Evolutionary conservation across 192 early-diverging fungal species (phyloP), one percentile per base, ranked within the genome.

Genomic region (Coemansia javaensis): DNA sequence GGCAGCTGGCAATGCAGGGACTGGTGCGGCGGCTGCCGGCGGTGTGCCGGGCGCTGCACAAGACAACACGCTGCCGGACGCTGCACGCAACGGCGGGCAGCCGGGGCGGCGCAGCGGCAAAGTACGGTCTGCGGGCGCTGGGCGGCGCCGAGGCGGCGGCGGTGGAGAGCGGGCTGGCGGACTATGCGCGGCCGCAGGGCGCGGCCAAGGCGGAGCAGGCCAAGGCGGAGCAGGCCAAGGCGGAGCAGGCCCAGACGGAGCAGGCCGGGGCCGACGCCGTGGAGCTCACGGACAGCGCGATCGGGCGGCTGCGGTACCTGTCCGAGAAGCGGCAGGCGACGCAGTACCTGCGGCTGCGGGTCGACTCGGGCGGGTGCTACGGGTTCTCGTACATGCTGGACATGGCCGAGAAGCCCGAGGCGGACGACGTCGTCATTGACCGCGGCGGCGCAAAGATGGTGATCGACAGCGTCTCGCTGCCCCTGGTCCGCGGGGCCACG

Each of bases 281-380:
- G 14, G 22, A 34, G 14, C 65, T 75, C 22, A 75, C 65, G 6
- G 65, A 67, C 11, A 64, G 61, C 22, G 72, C 72, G 5, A 63
- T 75, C 15, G 21, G 39, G 7, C 50, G 72, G 39, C 72, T 75
- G 22, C 45, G 43, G 32, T 45, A 68, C 31, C 37, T 75, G 3
- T 64, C 65, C 4, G 57, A 75, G 33, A 37, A 68, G 43, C 64
- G 65, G 10, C 25, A 42, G 21, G 60, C 54, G 45, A 75, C 72
- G n/a, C 72, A 75, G 53, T 75, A 75, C 28, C 51, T 91, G 63
- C 80, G 89, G 33, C 59, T 91, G 22, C 58, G 82, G 2, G 88
- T 91, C 13, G 89, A 91, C 43, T 86, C 89, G 4, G 89, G 89
- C 23, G 89, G 89, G 16, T 91, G 89, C 66, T 88, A 91, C 43